A percentile compares a stretch with the other conserved stretches of the same genome.
Evolutionary conservation across 2,329 filamentous ascomycete genomes (phyloP).

Genomic region (Epichloe gansuensis): DNA sequence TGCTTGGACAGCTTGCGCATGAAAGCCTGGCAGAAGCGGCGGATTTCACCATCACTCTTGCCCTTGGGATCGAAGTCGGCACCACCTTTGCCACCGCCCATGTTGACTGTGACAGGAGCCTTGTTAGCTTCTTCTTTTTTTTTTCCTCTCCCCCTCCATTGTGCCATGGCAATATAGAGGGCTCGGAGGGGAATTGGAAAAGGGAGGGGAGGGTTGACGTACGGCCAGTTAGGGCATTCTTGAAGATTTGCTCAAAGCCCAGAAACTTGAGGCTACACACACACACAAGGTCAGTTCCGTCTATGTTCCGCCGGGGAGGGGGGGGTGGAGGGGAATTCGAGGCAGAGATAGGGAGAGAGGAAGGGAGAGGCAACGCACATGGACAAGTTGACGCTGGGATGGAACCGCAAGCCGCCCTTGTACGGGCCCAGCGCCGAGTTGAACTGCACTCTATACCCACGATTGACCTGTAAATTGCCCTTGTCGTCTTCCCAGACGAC

Average conservation of each 20-base stretch:
- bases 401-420: conserved; percentile 94
- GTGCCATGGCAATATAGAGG: neutral
- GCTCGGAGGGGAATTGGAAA: neutral
- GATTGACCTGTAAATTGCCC: conserved; percentile 79
- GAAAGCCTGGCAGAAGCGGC: conserved; percentile 90
- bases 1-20: conserved; percentile 93
- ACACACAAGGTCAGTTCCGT: conserved; percentile 12
- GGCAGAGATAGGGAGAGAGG: neutral
- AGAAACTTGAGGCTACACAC: conserved; percentile 69
- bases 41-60: conserved; percentile 94
- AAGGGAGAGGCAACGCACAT: conserved; percentile 28
- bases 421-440: conserved; percentile 95
- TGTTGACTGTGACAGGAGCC: conserved; percentile 31
- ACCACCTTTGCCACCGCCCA: conserved; percentile 96
- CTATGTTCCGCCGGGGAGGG: neutral
- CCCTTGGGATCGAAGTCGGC: conserved; percentile 98
- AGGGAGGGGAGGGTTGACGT: conserved; percentile 29
- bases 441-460: conserved; percentile 93
- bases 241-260: conserved; percentile 99
- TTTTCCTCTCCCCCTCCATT: neutral
- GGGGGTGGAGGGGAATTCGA: no score
- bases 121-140: neutral
- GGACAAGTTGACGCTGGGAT: conserved; percentile 72
- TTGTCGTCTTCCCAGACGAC: conserved; percentile 95
- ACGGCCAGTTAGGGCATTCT: conserved; percentile 95